These are phyloP conservation scores for Starmerella roubikii DNA, from an alignment of 805 yeast genomes.

Conservation along the genomic window DNA sequence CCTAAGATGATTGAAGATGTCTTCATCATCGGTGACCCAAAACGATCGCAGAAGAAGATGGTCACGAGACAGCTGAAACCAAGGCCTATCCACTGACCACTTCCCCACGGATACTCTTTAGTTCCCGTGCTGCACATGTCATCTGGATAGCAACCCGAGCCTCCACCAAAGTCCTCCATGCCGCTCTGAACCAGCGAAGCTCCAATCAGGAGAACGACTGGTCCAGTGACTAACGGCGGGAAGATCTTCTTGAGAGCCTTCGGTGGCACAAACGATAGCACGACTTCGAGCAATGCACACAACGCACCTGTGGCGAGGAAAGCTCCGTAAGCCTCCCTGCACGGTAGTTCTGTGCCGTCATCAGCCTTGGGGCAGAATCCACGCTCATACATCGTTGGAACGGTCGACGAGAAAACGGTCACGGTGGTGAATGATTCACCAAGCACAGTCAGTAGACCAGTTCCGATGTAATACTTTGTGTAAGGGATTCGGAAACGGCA, in stretches of 20 bases:
- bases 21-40: conserved; percentile 90
- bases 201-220: conserved; percentile 80
- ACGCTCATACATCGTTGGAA: conserved; percentile 64
- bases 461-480: conserved; percentile 69
- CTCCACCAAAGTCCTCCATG: conserved; percentile 79
- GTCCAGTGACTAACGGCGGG: conserved; percentile 89
- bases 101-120: conserved; percentile 60
- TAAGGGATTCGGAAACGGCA: conserved; percentile 63
- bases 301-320: conserved; percentile 66
- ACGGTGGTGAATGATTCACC: conserved; percentile 88
- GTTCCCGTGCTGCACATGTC: conserved; percentile 37
- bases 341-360: conserved; percentile 56
- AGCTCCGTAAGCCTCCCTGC: conserved; percentile 88
- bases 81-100: conserved; percentile 73
- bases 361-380: conserved; percentile 54
- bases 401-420: conserved; percentile 57
- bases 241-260: conserved; percentile 52
- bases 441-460: conserved; percentile 79
- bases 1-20: conserved; percentile 87
- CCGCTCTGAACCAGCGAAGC: conserved; percentile 55
- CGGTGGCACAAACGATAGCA: conserved; percentile 67
- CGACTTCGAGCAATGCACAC: conserved; percentile 63
- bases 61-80: conserved; percentile 71
- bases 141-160: conserved; percentile 37
- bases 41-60: conserved; percentile 65